Evolutionary conservation across 768 basidiomycete genomes (phyloP), one percentile per base, ranked within the genome.

Genomic region (Dendrothele bispora): DNA sequence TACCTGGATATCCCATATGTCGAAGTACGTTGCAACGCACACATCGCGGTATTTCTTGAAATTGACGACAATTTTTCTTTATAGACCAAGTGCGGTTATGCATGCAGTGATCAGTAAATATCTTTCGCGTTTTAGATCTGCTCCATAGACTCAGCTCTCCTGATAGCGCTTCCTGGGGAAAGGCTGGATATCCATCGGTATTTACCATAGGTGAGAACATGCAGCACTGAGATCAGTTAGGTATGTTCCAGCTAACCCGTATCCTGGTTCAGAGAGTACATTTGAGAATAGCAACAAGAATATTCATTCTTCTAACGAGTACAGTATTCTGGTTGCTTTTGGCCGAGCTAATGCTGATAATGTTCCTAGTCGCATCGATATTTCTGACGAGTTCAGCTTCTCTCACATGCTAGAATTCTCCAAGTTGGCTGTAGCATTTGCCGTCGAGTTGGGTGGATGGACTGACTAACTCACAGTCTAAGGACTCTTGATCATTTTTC

Each of bases 371-470:
- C 87, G 87, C 43, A 88, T 88, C 47, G 89, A 95, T 61, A 74
- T 90, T 50, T 91, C 91, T 10, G 71, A 81, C 18, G 94, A 95
- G 64, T 97, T 97, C 68, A 88, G 85, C 60, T 98, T 95, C 63
- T 66, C 72, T 5, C 94, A 98, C 63, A 91, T 95, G 89, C 58
- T 88, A 47, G 85, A 92, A 67, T 92, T 92, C 67, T 88, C 88
- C 41, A 91, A 91, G 71, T 71, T 92, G 44, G 86, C 84, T 29
- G 82, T 87, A 22, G 88, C 86, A 1, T 88, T 86, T 61, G 87
- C 81, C 8, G 77, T 91, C 53, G 90, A 91, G 62, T 74, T 91
- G 25, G 81, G 82, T 70, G 67, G 82, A 66, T 68, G 65, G 58
- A 64, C 66, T 24, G 55, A 66, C 28, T 66, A 67, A 49, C 28